These are phyloP conservation scores for Triticum turgidum DNA, from an alignment of 176 grass and related monocot genomes.

Conservation along the genomic window DNA sequence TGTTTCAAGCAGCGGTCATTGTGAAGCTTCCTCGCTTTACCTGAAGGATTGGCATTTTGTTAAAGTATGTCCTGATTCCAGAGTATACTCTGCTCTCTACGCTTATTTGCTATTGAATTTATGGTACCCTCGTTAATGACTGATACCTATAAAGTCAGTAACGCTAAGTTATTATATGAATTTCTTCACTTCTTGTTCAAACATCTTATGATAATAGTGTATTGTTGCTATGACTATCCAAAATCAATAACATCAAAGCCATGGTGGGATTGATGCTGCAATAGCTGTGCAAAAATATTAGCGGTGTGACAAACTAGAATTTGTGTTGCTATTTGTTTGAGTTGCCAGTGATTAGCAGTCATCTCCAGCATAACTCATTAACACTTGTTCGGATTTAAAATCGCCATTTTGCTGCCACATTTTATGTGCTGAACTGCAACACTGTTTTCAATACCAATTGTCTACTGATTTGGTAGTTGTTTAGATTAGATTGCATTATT, in stretches of 20 bases:
- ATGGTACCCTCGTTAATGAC: not conserved
- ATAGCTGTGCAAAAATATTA: not conserved
- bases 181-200: not conserved
- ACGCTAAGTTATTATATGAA: not conserved
- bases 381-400: not conserved
- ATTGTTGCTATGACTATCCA: not conserved
- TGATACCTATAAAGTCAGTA: not conserved
- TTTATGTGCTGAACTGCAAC: not conserved
- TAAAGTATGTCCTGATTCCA: slow-evolving; percentile 44
- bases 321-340: not conserved
- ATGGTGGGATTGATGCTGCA: not conserved
- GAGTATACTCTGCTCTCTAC: not conserved
- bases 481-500: not conserved
- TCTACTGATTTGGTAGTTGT: not conserved
- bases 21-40: slow-evolving; percentile 45
- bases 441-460: not conserved
- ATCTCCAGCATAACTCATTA: not conserved
- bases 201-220: not conserved
- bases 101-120: not conserved
- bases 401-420: not conserved
- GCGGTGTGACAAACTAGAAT: not conserved
- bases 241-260: not conserved
- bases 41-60: slow-evolving; percentile 98
- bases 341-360: not conserved
- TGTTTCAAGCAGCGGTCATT: slow-evolving; percentile 16